Base-by-base conservation (phyloP, 2,329 filamentous ascomycete species). In the Diaporthe sp. region DNA sequence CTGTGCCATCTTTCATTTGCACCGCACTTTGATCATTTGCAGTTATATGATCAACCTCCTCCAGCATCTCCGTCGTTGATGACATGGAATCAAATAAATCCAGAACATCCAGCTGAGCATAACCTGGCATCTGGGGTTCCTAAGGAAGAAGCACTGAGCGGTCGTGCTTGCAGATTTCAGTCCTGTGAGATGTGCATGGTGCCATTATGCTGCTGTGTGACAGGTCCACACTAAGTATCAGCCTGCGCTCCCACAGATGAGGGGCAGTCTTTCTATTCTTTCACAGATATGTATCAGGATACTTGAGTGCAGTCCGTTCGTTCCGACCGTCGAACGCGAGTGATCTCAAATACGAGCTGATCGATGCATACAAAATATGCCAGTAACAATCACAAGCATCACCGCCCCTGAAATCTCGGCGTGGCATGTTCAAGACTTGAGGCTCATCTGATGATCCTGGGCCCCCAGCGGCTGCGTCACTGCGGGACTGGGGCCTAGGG, bases 371-470 rank as follows among this genome's bases (percentile, higher is more conserved):
- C 9, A 10, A 25, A 53, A 42, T 70, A 53, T 68, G 22, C 25
- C 46, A 39, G 15, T 53, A 28, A 51, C 19, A 10, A 42, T 55
- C 46, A 15, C n/a, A 55, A 55, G 34, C 4, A 70, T 31, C 22
- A 55, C 3, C 28, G 34, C 65, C 65, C 65, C 65, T 70, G 65
- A 55, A 70, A 70, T 70, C 65, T 55, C 65, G 65, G 65, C 22
- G 65, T 55, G 65, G 65, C 65, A 70, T 70, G 65, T 70, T 70
- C 49, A 55, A 55, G 65, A 19, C 49, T 70, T 70, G 65, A 70
- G 65, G 65, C 65, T 55, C 65, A 70, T 70, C 65, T 70, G 65
- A 55, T 42, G 37, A 55, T 55, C 65, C 65, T 17, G 34, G 65
- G 49, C 42, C 62, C 25, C 60, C 42, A 7, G 49, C n/a, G 46